Base-by-base conservation (phyloP, 768 basidiomycete genomes). In the Pleurotus giganteus region DNA sequence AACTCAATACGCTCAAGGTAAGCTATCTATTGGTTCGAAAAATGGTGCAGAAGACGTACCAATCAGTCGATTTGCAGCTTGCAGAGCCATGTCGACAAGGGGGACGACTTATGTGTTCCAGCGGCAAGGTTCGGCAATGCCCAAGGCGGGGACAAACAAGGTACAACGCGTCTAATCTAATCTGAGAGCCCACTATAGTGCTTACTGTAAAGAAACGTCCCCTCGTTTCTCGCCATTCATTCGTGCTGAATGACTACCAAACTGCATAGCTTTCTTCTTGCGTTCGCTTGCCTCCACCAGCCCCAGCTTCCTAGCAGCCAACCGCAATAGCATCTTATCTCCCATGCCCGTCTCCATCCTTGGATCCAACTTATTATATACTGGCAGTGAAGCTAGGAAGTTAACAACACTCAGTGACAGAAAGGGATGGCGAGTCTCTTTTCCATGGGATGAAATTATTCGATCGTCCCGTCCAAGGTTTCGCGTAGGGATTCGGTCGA, bases 191-290 rank as follows among this genome's bases (percentile, higher is more conserved):
- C 29, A 21, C 37, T 19, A 51, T n/a, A 17, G 9, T 5, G 26
- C 27, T 43, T 61, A 64, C 47, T 74, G 66, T 60, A 78, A 58
- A 6, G 65, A 56, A 19, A 62, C 63, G 65, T 85, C 82, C 1
- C 88, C 89, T 32, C 79, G 77, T 55, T 69, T 71, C 44, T 82
- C 81, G 2, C 83, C 85, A 15, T 86, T 84, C 91, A 94, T 92
- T 56, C 90, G 74, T 15, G 91, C 91, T 27, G 91, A 89, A 69
- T 86, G 84, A 63, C 83, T 90, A 15, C 96, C 96, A 72, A 99
- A 99, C 64, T 98, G 97, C 90, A 98, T 97, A 12, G 97, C 97
- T 56, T 90, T 69, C 72, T 99, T 99, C 67, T 89, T 94, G 58
- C 91, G 75, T 50, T 61, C 56, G 58, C 89, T 88, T 4, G 92